Evolutionary conservation across 2,329 filamentous ascomycete species (phyloP), one percentile per base, ranked within the genome.

Genomic region (Colletotrichum sp.): DNA sequence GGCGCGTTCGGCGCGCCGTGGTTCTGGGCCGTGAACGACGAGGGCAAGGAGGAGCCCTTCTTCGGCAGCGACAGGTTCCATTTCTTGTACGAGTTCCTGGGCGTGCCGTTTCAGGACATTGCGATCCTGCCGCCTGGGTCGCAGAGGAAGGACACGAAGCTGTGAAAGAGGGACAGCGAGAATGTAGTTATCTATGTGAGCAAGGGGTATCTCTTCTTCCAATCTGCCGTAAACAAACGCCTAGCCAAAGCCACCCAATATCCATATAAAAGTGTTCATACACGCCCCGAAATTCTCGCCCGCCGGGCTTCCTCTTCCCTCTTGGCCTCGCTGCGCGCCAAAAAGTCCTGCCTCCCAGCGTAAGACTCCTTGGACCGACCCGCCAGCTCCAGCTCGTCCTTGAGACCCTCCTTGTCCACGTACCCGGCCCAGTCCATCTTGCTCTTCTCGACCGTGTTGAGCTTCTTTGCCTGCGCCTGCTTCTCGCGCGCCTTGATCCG

Each of bases 1-100:
- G 95, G 94, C 0, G 95, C 94, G 0, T 96, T 95, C 83, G 95
- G 95, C 0, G 91, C 92, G 66, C 95, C 95, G 2, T 96, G 95
- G 94, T 87, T 95, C 76, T 93, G 92, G 89, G 94, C 92, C 5
- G 88, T 87, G 21, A 91, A 94, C 79, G 82, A 81, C 3, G 83
- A 89, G 77, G 93, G 93, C 0, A 83, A 88, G 72, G 88, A 88
- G 65, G 92, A 94, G 85, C 91, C 93, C 0, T 95, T 96, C 82
- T 96, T 96, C 84, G 94, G 94, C 4, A 95, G 94, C 84, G 94
- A 96, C 84, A 92, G 93, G 73, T 95, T 93, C 82, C 90, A 92
- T 78, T 94, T 91, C 79, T 89, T 96, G 79, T 96, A 93, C 85
- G 86, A 90, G 74, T 94, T 91, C 81, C 82, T 96, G 60, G 92